Evolutionary conservation across 2,329 filamentous ascomycete genomes (phyloP).

Genomic region (Aspergillus sp.): DNA sequence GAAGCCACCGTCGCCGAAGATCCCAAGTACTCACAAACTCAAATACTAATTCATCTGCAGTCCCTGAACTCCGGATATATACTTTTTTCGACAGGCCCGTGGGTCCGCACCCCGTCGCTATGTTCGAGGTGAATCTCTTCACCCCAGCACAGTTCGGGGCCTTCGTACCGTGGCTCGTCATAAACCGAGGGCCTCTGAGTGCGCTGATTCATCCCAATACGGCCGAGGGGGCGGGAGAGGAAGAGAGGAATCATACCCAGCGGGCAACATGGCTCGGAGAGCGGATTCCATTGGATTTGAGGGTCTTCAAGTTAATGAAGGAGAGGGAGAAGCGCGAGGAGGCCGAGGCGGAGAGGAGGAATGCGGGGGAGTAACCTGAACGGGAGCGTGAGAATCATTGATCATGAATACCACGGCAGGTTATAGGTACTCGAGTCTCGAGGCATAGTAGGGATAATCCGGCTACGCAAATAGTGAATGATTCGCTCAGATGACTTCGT

Average conservation of each 20-base stretch:
- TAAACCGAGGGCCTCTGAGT: conserved; percentile 79
- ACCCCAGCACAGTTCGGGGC: conserved; percentile 87
- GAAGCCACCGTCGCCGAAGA: background rate
- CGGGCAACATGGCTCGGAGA: conserved; percentile 52
- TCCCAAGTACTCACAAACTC: background rate
- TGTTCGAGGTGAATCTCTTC: conserved; percentile 93
- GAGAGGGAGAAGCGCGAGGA: conserved; percentile 28
- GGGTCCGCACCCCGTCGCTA: conserved; percentile 80
- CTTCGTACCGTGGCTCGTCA: conserved; percentile 81
- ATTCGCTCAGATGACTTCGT: conserved; percentile 7
- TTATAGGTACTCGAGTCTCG: background rate
- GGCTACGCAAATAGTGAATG: background rate
- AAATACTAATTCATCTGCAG: conserved; percentile 46
- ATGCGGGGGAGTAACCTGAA: background rate
- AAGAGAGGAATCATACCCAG: conserved; percentile 56
- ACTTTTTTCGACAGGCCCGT: conserved; percentile 75
- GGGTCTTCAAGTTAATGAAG: conserved; percentile 40
- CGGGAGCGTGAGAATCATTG: background rate
- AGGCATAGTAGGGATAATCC: background rate
- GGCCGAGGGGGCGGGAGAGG: conserved; percentile 39
- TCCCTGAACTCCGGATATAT: conserved; percentile 85
- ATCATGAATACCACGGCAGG: background rate
- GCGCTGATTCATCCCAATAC: conserved; percentile 85
- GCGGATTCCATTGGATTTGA: conserved; percentile 49
- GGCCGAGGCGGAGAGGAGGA: conserved; percentile 14